Percentiles rank a stretch among this genome's conserved stretches.
phyloP scores from a whole-genome alignment of 768 basidiomycete genomes.

The Galerina marginata region DNA sequence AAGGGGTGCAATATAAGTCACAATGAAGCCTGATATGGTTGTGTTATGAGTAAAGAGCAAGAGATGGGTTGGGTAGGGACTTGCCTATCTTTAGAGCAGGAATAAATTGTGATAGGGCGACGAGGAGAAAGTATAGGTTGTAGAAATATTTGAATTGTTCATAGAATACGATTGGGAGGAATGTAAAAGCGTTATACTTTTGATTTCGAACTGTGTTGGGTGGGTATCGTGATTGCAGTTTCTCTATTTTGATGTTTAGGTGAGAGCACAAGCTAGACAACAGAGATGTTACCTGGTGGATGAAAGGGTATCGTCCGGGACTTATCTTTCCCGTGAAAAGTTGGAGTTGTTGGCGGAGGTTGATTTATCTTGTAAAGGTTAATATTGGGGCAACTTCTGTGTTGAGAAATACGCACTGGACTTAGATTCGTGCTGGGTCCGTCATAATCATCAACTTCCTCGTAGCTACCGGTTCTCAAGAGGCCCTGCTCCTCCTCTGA shows the following conservation, averaged over 20 bases:
- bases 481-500: conserved; percentile 54
- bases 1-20: conserved; percentile 94
- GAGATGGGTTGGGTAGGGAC: conserved; percentile 25
- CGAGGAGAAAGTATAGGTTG: conserved; percentile 97
- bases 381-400: not conserved
- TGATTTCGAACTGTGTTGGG: conserved; percentile 96
- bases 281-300: conserved; percentile 54
- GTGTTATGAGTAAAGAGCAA: not conserved
- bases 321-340: conserved; percentile 58
- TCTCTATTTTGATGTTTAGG: conserved; percentile 50
- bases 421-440: conserved; percentile 12
- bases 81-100: conserved; percentile 94
- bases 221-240: conserved; percentile 72
- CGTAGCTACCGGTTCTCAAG: conserved; percentile 16
- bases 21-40: conserved; percentile 75
- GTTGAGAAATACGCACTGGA: conserved; percentile 22
- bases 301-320: conserved; percentile 81
- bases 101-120: conserved; percentile 94
- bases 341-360: conserved; percentile 28
- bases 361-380: conserved; percentile 1
- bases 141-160: conserved; percentile 99
- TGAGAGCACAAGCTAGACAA: not conserved
- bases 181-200: conserved; percentile 97
- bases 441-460: conserved; percentile 20
- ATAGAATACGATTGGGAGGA: conserved; percentile 96